A percentile compares a stretch with the other conserved stretches of the same genome.
phyloP scores from a whole-genome alignment of 1,284 basidiomycete genomes.

The Calocybe gambosa region DNA sequence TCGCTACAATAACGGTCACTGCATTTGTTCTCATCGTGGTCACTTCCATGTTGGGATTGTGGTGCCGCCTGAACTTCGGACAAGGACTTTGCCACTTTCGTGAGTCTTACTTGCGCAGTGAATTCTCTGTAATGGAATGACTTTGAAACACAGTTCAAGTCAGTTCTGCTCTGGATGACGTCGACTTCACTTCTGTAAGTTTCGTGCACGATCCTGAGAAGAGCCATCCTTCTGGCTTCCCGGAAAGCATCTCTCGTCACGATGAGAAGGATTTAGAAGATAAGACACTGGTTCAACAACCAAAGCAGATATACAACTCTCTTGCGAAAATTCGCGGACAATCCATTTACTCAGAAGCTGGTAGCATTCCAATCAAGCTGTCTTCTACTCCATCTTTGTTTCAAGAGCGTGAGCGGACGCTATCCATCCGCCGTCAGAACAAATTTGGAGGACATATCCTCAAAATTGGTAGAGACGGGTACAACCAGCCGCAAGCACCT shows the following conservation, averaged over 20 bases:
- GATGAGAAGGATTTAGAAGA: constrained; percentile 6
- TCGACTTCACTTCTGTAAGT: constrained; percentile 35
- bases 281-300: constrained; percentile 6
- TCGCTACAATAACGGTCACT: constrained; percentile 37
- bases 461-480: constrained; percentile 3
- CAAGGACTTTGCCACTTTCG: constrained; percentile 43
- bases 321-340: constrained; percentile 4
- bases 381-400: constrained; percentile 16
- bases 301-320: constrained; percentile 2
- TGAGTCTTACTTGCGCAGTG: constrained; percentile 19
- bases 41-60: constrained; percentile 35
- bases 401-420: constrained; percentile 9
- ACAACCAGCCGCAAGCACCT: constrained; percentile 9
- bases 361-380: constrained; percentile 12
- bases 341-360: constrained; percentile 15
- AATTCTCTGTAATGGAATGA: not conserved
- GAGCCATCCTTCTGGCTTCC: not conserved
- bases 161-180: constrained; percentile 31
- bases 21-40: constrained; percentile 35
- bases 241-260: not conserved
- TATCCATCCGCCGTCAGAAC: constrained; percentile 1
- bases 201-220: constrained; percentile 27
- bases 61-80: constrained; percentile 46
- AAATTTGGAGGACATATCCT: constrained; percentile 2
- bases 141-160: constrained; percentile 28